Base-by-base conservation (phyloP, 2,329 filamentous ascomycete species). In the Mycosphaerella sp. region DNA sequence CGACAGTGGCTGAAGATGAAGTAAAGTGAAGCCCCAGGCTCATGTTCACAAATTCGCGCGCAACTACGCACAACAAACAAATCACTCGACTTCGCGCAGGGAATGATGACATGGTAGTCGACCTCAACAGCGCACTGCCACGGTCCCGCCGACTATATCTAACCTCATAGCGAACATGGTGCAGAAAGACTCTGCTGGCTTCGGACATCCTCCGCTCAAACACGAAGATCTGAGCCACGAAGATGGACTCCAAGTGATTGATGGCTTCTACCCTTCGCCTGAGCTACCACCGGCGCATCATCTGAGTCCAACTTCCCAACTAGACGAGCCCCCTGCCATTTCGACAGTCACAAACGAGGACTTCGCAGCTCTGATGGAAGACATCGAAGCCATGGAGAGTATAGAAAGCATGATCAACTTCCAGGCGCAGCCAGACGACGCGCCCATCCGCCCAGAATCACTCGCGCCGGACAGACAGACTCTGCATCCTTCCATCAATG, bases 161-260 rank as follows among this genome's bases (percentile, higher is more conserved):
- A 12, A 8, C 13, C 30, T 8, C 30, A 34, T 13, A 8, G 30
- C 13, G 30, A 5, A 34, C 30, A 34, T 34, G 30, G 10, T n/a
- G 30, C 10, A 12, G 30, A 34, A 12, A 12, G 2, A 3, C 30
- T n/a, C 30, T 12, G 30, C 6, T n/a, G 10, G 9, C 30, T 34
- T 10, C 7, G 10, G 10, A 4, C 13, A 12, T 12, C 30, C 30
- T 34, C 30, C 30, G 10, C 30, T 34, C 30, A n/a, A 34, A 12
- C 13, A 34, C 30, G 30, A 34, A n/a, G 5, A 10, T 34, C 40
- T 49, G 30, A 44, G 41, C 46, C 44, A 54, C 41, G 46, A 51
- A 34, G 56, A 43, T 5, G 54, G 54, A 40, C 13, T 56, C 12
- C 37, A n/a, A 34, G 54, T 54, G 40, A 59, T 59, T 28, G 51